These are phyloP conservation scores for Elsinoe necatrix DNA, from an alignment of 2,329 filamentous ascomycete species.

Conservation along the genomic window DNA sequence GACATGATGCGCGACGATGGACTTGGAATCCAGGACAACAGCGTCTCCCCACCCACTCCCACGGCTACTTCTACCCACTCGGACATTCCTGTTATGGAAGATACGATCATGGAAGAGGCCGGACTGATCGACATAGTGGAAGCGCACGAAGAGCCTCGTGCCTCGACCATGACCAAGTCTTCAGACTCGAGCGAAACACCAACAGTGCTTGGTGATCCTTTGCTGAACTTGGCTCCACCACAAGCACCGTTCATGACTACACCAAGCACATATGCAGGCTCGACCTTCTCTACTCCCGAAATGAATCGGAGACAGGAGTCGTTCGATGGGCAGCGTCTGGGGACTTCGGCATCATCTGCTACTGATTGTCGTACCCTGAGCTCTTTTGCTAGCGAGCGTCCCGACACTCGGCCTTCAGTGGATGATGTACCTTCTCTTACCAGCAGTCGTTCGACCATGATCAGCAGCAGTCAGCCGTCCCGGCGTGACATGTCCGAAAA, in stretches of 20 bases:
- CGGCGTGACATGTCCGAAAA: conserved; percentile 26
- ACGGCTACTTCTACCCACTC: background rate
- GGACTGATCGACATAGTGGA: conserved; percentile 38
- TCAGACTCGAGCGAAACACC: conserved; percentile 41
- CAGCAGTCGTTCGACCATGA: conserved; percentile 70
- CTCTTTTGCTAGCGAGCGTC: conserved; percentile 64
- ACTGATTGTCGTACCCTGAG: conserved; percentile 63
- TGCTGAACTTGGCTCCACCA: conserved; percentile 29
- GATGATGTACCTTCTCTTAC: conserved; percentile 68
- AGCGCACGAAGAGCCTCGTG: conserved; percentile 40
- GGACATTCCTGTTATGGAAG: conserved; percentile 21
- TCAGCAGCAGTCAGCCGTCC: conserved; percentile 52
- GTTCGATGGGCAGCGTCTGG: conserved; percentile 63
- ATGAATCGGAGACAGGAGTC: conserved; percentile 52
- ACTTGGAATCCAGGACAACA: conserved; percentile 25
- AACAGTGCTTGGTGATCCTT: conserved; percentile 29
- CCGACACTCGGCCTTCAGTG: conserved; percentile 60
- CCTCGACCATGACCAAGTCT: conserved; percentile 42
- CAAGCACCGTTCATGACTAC: conserved; percentile 50
- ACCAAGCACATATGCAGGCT: conserved; percentile 53
- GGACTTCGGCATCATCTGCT: conserved; percentile 66
- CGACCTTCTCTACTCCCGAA: conserved; percentile 56
- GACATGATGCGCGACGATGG: conserved; percentile 27
- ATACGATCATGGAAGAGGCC: conserved; percentile 29
- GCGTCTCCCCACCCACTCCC: conserved; percentile 17